Evolutionary conservation across 305 asterid genomes (phyloP), one percentile per base, ranked within the genome.

Genomic region (Solanum hybrid): DNA sequence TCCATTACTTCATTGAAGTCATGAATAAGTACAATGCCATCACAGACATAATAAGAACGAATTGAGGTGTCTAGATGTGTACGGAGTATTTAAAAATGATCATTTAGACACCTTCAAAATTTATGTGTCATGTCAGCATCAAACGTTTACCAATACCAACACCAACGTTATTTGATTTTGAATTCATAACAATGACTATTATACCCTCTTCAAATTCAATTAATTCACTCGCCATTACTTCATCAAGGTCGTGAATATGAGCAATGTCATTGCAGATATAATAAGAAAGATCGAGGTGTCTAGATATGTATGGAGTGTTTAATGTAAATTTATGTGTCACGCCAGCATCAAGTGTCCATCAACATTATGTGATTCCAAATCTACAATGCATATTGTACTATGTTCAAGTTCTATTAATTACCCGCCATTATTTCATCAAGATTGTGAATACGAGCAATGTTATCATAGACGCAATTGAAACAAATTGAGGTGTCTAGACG

Each of bases 301-400:
- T 5, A 46, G 61, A 46, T 46, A 0, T 46, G 64, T 46, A 46
- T 46, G 64, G 0, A 46, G 64, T 46, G 64, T 46, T 46, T 42
- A 42, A 31, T 31, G 34, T 31, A 46, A 46, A 46, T 46, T 46
- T 46, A 46, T 14, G 8, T 46, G 3, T 18, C 0, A 18, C 69
- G 0, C 0, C 24, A 57, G 2, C 11, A 51, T 51, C 9, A 51
- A 0, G 0, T 16, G 64, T 51, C 64, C 9, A 51, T 0, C 26
- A 76, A 33, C 64, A 5, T 34, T 34, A 13, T 2, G 0, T 78
- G 18, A 5, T 36, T 57, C 4, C 69, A 57, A 79, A 24, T 80
- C 0, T 3, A 37, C 6, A 80, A 80, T 3, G 2, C 2, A 1
- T 36, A 22, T 79, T 22, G 61, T 12, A 79, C 61, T 29, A 28